Base-by-base conservation (phyloP, 768 basidiomycete species). In the Leucocoprinus leucothites region DNA sequence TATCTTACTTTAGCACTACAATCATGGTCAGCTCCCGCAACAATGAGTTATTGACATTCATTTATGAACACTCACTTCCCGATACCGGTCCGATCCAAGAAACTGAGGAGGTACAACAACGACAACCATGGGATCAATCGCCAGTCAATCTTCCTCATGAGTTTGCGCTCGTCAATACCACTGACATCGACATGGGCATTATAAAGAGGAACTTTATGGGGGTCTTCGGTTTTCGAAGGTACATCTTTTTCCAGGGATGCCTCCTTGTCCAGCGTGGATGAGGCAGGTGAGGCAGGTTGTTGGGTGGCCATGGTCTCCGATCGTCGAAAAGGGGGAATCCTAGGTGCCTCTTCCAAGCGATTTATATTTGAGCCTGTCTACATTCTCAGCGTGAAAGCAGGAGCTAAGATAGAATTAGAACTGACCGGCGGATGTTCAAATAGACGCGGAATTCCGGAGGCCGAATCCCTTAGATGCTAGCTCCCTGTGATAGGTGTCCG, bases 41-140 rank as follows among this genome's bases (percentile, higher is more conserved):
- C 28, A 6, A 35, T 45, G 46, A 67, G 35, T 21, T 25, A n/a
- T 35, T 31, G 11, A 31, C 31, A 5, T 31, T 31, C 11, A 31
- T 31, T 31, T 5, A 31, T 31, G 34, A 35, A 48, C 42, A 44
- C 75, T 61, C 52, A 78, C 77, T 80, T 80, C 69, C 78, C 78
- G 58, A 80, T 77, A 56, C 76, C 77, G 2, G 76, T 78, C 48
- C 78, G 75, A 63, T 78, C 78, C 42, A 72, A 63, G 74, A 90
- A 91, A 60, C 85, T 85, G 36, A 92, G 73, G 35, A 91, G 73
- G 68, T 91, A 91, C 61, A 93, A 68, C 51, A 94, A 77, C 3
- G 87, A 84, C 38, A 87, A 64, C 87, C 86, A 89, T 9, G 85
- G 82, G 35, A 87, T 75, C 58, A 87, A 75, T n/a, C 78, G 77